These are phyloP conservation scores for Solanum sparsipilum DNA, from an alignment of 257 asterid genomes.

Conservation along the genomic window DNA sequence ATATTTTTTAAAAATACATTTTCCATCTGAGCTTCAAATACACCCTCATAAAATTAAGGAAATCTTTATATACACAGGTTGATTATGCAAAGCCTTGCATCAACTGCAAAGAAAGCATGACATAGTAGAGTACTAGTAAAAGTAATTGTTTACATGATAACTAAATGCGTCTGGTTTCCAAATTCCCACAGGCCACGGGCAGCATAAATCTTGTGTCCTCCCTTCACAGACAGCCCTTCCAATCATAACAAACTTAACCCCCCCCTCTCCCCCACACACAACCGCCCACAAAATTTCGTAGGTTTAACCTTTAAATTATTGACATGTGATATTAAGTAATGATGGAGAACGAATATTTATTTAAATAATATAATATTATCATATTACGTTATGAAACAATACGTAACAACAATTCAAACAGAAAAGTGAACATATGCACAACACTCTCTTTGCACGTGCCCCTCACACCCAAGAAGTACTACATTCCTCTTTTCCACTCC, in stretches of 20 bases:
- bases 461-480: slow-evolving; percentile 29
- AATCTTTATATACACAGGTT: background rate
- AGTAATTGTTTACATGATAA: slow-evolving; percentile 19
- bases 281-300: background rate
- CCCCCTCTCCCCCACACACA: background rate
- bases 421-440: background rate
- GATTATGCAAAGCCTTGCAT: background rate
- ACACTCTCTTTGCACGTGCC: slow-evolving; percentile 83
- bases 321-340: background rate
- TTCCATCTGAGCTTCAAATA: no score
- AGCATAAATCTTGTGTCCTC: slow-evolving; percentile 58
- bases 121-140: background rate
- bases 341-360: fast-evolving
- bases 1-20: no score
- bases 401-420: no score
- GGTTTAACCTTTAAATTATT: background rate
- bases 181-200: slow-evolving; percentile 49
- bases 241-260: background rate
- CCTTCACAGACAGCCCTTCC: slow-evolving; percentile 23
- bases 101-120: background rate
- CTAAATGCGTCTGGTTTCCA: slow-evolving; percentile 30
- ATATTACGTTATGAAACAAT: no score
- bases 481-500: background rate
- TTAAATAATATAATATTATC: no score
- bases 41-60: background rate